A percentile compares a stretch with the other conserved stretches of the same genome.
These are phyloP conservation scores for Fusarium vanettenii DNA, from an alignment of 2,329 filamentous ascomycete species.

Conservation along the genomic window DNA sequence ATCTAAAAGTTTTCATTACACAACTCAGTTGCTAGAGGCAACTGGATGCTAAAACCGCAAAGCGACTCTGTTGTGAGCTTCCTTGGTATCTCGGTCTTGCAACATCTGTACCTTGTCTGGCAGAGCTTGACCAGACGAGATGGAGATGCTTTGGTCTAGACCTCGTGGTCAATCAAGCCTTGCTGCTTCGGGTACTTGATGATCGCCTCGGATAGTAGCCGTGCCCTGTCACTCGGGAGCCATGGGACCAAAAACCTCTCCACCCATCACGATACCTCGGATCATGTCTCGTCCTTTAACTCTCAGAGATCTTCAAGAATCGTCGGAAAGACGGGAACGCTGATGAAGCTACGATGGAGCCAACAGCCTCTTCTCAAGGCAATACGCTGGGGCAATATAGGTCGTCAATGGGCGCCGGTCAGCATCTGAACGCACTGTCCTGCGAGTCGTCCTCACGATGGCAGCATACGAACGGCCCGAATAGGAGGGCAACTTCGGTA, in stretches of 20 bases:
- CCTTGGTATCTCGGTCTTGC: neutral
- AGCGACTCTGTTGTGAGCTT: neutral
- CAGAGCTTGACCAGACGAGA: slow-evolving; percentile 5
- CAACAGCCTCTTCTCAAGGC: neutral
- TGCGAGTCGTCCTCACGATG: slow-evolving; percentile 16
- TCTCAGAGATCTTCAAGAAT: neutral
- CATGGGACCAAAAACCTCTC: slow-evolving; percentile 8
- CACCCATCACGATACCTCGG: neutral
- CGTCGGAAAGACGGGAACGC: neutral
- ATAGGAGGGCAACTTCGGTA: slow-evolving; percentile 35
- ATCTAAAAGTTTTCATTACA: neutral
- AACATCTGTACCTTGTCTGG: neutral
- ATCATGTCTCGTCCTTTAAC: neutral
- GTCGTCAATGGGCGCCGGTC: neutral
- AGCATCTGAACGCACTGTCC: slow-evolving; percentile 3
- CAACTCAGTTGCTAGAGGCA: neutral
- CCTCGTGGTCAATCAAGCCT: slow-evolving; percentile 3
- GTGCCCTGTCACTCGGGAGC: slow-evolving; percentile 23
- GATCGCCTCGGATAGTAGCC: slow-evolving; percentile 31
- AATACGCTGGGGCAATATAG: neutral
- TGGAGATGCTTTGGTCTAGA: slow-evolving; percentile 21
- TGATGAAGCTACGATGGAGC: neutral
- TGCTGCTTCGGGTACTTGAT: neutral
- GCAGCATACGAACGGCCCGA: slow-evolving; percentile 41
- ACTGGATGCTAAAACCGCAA: neutral